Base-by-base conservation (phyloP, 352 stramenopile genomes). In the Globisporangium apiculatum region DNA sequence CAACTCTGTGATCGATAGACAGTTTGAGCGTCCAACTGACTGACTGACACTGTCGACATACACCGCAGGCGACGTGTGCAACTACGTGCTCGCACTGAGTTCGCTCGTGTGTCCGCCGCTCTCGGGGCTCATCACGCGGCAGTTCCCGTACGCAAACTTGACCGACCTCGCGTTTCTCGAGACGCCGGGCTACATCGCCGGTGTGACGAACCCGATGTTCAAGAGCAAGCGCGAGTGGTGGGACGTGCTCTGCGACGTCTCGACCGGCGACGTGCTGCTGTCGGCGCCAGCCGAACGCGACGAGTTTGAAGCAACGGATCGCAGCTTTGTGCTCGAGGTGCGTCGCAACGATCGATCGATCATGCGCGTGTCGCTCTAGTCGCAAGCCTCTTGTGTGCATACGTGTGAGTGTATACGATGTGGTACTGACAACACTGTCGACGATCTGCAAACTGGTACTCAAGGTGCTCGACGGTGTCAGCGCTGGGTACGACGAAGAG, bases 151-250 rank as follows among this genome's bases (percentile, higher is more conserved):
- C 61, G 87, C 88, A 12, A 96, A 95, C 51, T 56, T 97, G 15
- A 95, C 86, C 8, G 87, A 97, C 66, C 66, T 97, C 53, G 79
- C 75, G 42, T 96, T 97, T 59, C 58, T 97, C 31, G 74, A 72
- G 0, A 89, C 75, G 15, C 83, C 85, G 0, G 87, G 87, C 1
- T 97, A 83, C 69, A 93, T 96, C 62, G 89, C 89, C 38, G 89
- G 89, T 3, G 87, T 96, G 57, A 97, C 87, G 15, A 97, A 97
- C 55, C 88, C 88, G 1, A 96, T 97, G 87, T 97, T 97, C 61
- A 94, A 95, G 63, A 86, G 81, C 54, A 93, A 94, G 62, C 73
- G 75, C 18, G 87, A 96, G 52, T 97, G 88, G 88, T 97, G 88
- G 88, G 88, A 97, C 60, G 76, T 97, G 18, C 65, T 96, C 24